Evolutionary conservation across 2,329 filamentous ascomycete genomes (phyloP).

Genomic region (Alternaria metachromatica): DNA sequence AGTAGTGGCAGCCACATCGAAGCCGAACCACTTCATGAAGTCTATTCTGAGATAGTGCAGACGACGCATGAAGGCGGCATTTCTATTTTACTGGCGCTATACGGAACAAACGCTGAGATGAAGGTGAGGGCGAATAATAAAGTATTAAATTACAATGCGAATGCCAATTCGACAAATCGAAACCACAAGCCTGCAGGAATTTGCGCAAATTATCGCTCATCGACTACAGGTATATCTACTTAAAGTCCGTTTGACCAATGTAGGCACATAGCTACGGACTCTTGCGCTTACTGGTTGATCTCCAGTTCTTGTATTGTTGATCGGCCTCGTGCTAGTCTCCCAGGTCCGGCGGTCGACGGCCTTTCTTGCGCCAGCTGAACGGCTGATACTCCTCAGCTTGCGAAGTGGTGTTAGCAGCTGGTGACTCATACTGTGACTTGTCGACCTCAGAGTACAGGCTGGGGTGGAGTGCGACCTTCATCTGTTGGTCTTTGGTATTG

Average conservation of each 20-base stretch:
- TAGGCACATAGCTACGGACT: neutral
- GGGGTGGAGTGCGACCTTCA: conserved; percentile 2
- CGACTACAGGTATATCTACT: neutral
- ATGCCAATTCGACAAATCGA: neutral
- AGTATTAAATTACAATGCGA: neutral
- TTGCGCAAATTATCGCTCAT: no score
- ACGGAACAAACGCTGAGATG: neutral
- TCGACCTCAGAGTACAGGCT: neutral
- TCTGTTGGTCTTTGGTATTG: neutral
- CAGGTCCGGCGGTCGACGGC: neutral
- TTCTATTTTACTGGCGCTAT: no score
- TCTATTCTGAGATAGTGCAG: neutral
- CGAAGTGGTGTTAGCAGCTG: neutral
- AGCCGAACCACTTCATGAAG: neutral
- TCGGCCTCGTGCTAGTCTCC: neutral
- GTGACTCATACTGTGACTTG: neutral
- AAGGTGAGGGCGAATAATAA: neutral
- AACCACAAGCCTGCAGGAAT: neutral
- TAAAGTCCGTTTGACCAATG: no score
- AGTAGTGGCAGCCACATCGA: neutral
- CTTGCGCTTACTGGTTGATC: neutral
- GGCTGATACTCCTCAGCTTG: neutral
- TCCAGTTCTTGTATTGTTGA: neutral
- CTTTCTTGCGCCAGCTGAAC: conserved; percentile 1
- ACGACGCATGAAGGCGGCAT: no score